Conservation (phyloP, 805 yeast genomes). For the Scheffersomyces amazonensis region DNA sequence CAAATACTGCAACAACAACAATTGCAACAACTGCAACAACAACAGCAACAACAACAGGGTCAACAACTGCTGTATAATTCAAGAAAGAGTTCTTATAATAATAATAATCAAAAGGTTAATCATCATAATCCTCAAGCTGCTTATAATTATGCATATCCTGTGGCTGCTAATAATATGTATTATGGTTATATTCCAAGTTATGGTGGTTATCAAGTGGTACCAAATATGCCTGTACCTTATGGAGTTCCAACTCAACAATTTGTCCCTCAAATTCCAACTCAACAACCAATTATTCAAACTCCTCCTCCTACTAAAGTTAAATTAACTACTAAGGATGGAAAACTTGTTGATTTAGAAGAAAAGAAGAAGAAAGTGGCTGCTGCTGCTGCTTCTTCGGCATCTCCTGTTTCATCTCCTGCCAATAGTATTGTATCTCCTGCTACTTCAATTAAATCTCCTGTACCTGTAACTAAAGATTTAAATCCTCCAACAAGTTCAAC, state of each 20-base stretch:
- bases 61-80: conserved; percentile 7
- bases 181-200: conserved; percentile 24
- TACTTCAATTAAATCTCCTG: conserved; percentile 4
- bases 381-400: conserved; percentile 16
- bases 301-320: conserved; percentile 24
- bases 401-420: conserved; percentile 32
- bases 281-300: conserved; percentile 5
- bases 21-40: not conserved
- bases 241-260: conserved; percentile 10
- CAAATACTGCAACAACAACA: conserved; percentile 4
- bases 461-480: conserved; percentile 1
- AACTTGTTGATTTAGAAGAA: conserved; percentile 40
- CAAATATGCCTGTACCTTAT: conserved; percentile 12
- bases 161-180: conserved; percentile 14
- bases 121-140: conserved; percentile 7
- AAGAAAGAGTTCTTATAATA: not conserved
- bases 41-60: not conserved
- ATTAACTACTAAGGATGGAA: conserved; percentile 42
- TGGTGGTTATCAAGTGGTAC: conserved; percentile 18
- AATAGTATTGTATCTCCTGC: conserved; percentile 4
- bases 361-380: conserved; percentile 30
- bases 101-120: conserved; percentile 2
- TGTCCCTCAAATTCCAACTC: conserved; percentile 5
- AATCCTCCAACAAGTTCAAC: conserved; percentile 7
- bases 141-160: conserved; percentile 4